Conservation (phyloP, 108 stramenopile genomes). For the Aurantiochytrium sp. region DNA sequence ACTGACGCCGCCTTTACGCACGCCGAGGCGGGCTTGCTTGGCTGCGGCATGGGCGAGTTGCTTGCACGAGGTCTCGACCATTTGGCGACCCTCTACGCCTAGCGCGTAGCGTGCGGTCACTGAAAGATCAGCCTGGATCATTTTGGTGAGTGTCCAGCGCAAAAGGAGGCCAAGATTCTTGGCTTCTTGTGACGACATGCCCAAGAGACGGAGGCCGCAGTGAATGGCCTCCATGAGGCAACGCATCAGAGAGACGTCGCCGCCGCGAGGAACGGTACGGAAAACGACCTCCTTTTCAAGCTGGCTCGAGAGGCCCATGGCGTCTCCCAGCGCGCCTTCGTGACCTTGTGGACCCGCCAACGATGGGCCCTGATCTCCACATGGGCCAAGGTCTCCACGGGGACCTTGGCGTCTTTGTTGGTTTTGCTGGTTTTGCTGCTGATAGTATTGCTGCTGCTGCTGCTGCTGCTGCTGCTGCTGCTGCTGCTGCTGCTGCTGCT, state of each 20-base stretch:
- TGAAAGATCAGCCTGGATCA: slow-evolving; percentile 28
- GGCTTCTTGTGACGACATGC: slow-evolving; percentile 22
- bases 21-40: slow-evolving; percentile 25
- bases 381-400: neutral
- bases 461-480: no score
- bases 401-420: neutral
- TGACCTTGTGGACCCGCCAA: neutral
- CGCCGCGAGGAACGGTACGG: slow-evolving; percentile 31
- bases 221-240: slow-evolving; percentile 31
- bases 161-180: slow-evolving; percentile 23
- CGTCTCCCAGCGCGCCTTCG: neutral
- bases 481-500: no score
- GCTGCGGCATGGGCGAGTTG: slow-evolving; percentile 37
- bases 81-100: slow-evolving; percentile 19
- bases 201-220: slow-evolving; percentile 29
- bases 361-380: neutral
- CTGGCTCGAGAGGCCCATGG: neutral
- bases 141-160: slow-evolving; percentile 26
- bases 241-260: slow-evolving; percentile 18
- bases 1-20: slow-evolving; percentile 28
- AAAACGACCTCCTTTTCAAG: slow-evolving; percentile 15
- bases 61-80: slow-evolving; percentile 25
- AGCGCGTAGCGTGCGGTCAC: neutral
- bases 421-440: neutral
- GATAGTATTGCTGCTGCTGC: no score